phyloP scores from a whole-genome alignment of 2,329 filamentous ascomycete species.

The Stachybotrys elegans region DNA sequence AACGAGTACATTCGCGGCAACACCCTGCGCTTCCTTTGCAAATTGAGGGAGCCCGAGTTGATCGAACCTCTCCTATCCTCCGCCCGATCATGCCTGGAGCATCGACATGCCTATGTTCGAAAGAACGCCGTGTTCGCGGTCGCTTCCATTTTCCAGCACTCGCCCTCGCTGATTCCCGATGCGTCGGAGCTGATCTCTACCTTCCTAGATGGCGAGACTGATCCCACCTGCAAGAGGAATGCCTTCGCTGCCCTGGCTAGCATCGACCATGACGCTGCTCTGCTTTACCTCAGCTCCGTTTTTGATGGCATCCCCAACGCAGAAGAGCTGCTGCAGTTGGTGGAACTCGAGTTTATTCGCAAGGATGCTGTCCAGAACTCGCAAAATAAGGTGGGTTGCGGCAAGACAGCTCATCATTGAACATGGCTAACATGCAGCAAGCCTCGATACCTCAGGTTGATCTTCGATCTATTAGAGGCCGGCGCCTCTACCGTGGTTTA shows the following conservation, averaged over 20 bases:
- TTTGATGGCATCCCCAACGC: conserved; percentile 94
- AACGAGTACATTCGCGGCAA: conserved; percentile 99
- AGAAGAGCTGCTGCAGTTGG: conserved; percentile 87
- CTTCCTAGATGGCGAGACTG: conserved; percentile 87
- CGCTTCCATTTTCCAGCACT: conserved; percentile 86
- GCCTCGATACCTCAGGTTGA: conserved; percentile 87
- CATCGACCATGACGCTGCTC: conserved; percentile 89
- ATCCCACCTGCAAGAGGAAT: conserved; percentile 96
- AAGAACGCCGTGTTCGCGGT: conserved; percentile 98
- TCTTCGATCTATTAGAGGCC: conserved; percentile 94
- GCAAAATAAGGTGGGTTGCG: conserved; percentile 72
- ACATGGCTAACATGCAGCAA: conserved; percentile 24
- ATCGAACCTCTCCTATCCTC: conserved; percentile 94
- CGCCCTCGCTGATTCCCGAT: conserved; percentile 87
- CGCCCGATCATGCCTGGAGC: conserved; percentile 85
- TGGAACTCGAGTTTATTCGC: conserved; percentile 93
- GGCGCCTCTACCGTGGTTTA: conserved; percentile 93
- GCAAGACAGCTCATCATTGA: conserved; percentile 18
- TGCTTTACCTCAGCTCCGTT: conserved; percentile 80
- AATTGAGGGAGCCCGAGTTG: conserved; percentile 90
- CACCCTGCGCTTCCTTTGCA: conserved; percentile 95
- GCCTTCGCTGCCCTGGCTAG: conserved; percentile 87
- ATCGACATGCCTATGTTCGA: conserved; percentile 94
- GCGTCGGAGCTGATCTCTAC: conserved; percentile 85
- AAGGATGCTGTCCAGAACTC: conserved; percentile 95